These are phyloP conservation scores for Oxytropis ochrocephala DNA, from an alignment of 306 rosid species.

Conservation along the genomic window DNA sequence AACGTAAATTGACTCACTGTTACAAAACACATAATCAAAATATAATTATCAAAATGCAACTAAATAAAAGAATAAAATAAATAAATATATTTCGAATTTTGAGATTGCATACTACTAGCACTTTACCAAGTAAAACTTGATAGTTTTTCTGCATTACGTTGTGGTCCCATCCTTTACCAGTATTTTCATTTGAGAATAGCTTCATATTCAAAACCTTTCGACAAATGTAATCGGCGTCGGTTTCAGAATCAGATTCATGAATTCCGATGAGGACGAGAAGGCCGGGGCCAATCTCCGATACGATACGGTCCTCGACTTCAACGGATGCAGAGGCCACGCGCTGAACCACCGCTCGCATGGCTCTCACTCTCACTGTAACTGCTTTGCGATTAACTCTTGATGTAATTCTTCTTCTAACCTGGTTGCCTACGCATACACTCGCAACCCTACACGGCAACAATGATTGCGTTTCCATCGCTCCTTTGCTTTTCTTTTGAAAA, in stretches of 20 bases:
- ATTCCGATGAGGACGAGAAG: constrained; percentile 83
- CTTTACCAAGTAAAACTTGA: constrained; percentile 67
- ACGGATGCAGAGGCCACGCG: constrained; percentile 88
- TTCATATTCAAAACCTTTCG: constrained; percentile 93
- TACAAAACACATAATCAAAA: constrained; percentile 21
- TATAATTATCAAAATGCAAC: background rate
- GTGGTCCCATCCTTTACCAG: constrained; percentile 82
- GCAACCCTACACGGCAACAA: background rate
- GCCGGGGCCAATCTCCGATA: constrained; percentile 89
- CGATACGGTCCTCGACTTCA: constrained; percentile 71
- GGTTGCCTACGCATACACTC: background rate
- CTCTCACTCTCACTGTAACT: constrained; percentile 17
- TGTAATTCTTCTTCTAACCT: background rate
- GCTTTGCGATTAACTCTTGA: background rate
- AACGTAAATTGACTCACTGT: constrained; percentile 93
- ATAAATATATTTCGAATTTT: background rate
- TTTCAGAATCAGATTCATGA: constrained; percentile 68
- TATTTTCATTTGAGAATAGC: constrained; percentile 62
- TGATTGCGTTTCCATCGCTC: background rate
- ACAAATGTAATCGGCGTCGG: constrained; percentile 88
- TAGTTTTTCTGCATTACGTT: constrained; percentile 74
- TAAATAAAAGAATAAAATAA: background rate
- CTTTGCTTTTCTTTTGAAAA: background rate
- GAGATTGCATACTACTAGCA: background rate
- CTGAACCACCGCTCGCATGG: constrained; percentile 91